Evolutionary conservation across 2,329 filamentous ascomycete genomes (phyloP), one percentile per base, ranked within the genome.

Genomic region (Trichoderma sp.): DNA sequence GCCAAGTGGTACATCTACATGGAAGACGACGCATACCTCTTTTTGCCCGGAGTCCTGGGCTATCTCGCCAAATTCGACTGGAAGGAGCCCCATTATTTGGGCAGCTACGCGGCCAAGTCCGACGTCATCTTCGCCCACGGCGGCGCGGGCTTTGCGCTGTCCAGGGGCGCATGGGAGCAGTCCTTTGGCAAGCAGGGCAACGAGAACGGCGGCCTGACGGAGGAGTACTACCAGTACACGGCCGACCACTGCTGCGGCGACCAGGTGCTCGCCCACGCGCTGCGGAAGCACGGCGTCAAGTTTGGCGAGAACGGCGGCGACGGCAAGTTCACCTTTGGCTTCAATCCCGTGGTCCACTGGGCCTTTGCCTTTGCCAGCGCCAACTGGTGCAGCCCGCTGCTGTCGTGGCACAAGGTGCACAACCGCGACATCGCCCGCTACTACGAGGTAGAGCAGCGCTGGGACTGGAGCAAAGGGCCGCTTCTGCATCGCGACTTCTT

Each of bases 1-100:
- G 74, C 72, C 3, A 74, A 74, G 61, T 75, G 73, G 74, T 75
- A 75, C 58, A 72, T 75, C 43, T 75, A 74, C 54, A 74, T 73
- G 72, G 74, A 74, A 51, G 74, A 75, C 51, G 74, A 75, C 49
- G 28, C 74, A 8, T 75, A 75, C 66, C 66, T 75, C 18, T 75
- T 75, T 56, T 59, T 75, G 21, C 72, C 73, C 3, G 72, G 69
- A 21, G 59, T 75, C 11, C 49, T 72, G 16, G 52, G 60, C 32
- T 71, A 71, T 51, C 58, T 75, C 1, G 69, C 73, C 4, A 43
- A 59, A 5, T 75, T 75, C 59, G 72, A 75, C 68, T 70, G 55
- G 67, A 60, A 46, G 2, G 58, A 72, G 46, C 70, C 68, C 26
- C 74, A 75, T 54, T 75, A 74, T 28, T 70, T 75, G 24, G 74